A percentile compares a stretch with the other conserved stretches of the same genome.
phyloP scores from a whole-genome alignment of 768 basidiomycete species.

The Pholiota microspora region DNA sequence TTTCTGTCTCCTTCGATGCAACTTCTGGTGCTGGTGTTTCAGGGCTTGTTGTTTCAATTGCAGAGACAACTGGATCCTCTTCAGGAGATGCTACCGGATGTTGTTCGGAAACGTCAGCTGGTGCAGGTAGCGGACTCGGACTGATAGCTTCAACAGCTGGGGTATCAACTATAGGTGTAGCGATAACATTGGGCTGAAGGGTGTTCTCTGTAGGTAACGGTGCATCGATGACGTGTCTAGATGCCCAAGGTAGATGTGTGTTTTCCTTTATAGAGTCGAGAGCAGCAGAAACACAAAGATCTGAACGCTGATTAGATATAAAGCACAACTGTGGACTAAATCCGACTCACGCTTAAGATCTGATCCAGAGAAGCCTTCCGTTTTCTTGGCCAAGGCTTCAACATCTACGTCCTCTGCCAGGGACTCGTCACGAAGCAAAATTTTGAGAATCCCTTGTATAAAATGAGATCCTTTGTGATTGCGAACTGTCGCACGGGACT shows the following conservation, averaged over 20 bases:
- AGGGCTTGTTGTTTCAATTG: not conserved
- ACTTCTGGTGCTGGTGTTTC: not conserved
- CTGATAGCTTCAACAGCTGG: too few species aligned
- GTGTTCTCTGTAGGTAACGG: not conserved
- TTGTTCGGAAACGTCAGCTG: too few species aligned
- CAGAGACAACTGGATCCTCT: not conserved
- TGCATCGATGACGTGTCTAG: constrained; percentile 7
- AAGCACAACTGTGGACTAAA: not conserved
- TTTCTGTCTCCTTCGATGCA: not conserved
- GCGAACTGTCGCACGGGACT: constrained; percentile 16
- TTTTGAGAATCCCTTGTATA: constrained; percentile 76
- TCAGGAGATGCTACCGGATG: not conserved
- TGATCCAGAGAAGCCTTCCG: constrained; percentile 89
- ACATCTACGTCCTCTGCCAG: constrained; percentile 66
- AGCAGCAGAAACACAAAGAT: constrained; percentile 91
- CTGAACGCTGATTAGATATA: constrained; percentile 37
- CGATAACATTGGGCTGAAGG: too few species aligned
- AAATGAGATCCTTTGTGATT: constrained; percentile 6
- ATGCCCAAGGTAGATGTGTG: constrained; percentile 76
- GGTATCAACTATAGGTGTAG: too few species aligned
- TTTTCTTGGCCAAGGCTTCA: constrained; percentile 59
- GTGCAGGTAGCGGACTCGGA: too few species aligned
- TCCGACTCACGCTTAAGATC: constrained; percentile 82
- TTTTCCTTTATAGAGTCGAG: constrained; percentile 88
- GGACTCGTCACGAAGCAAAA: constrained; percentile 79